A percentile compares a stretch with the other conserved stretches of the same genome.
These are phyloP conservation scores for Ormosia emarginata DNA, from an alignment of 306 rosid genomes.

Conservation along the genomic window DNA sequence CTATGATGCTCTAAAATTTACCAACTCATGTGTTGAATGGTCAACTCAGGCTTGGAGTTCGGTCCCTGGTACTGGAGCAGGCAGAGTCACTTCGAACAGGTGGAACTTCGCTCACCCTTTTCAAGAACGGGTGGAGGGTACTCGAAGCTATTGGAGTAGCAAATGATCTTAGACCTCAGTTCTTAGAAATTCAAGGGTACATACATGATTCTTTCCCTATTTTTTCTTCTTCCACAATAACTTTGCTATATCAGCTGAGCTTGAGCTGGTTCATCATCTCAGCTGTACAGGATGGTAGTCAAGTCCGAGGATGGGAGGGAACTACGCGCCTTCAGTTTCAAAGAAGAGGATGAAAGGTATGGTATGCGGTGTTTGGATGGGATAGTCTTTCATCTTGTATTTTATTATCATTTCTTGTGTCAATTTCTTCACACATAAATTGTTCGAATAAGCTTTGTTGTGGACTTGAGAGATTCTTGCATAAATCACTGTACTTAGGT, in stretches of 20 bases:
- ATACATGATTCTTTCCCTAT: not conserved
- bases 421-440: not conserved
- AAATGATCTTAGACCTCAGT: conserved; percentile 63
- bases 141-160: conserved; percentile 92
- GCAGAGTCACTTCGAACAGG: conserved; percentile 40
- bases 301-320: conserved; percentile 74
- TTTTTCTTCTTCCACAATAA: no score
- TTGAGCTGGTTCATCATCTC: conserved; percentile 48
- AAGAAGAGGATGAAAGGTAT: conserved; percentile 78
- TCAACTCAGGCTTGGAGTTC: conserved; percentile 62
- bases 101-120: conserved; percentile 90
- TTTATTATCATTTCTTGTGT: not conserved
- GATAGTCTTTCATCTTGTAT: not conserved
- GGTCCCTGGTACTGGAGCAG: conserved; percentile 42
- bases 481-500: no score
- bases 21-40: not conserved
- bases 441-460: not conserved
- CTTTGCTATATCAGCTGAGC: conserved; percentile 23
- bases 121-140: conserved; percentile 86
- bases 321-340: conserved; percentile 76
- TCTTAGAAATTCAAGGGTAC: conserved; percentile 83
- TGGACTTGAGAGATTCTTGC: not conserved
- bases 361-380: not conserved
- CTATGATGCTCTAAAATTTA: no score
- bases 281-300: conserved; percentile 86